Evolutionary conservation across 106 monocot genomes (phyloP), one percentile per base, ranked within the genome.

Genomic region (Alisma plantagoaquatica): DNA sequence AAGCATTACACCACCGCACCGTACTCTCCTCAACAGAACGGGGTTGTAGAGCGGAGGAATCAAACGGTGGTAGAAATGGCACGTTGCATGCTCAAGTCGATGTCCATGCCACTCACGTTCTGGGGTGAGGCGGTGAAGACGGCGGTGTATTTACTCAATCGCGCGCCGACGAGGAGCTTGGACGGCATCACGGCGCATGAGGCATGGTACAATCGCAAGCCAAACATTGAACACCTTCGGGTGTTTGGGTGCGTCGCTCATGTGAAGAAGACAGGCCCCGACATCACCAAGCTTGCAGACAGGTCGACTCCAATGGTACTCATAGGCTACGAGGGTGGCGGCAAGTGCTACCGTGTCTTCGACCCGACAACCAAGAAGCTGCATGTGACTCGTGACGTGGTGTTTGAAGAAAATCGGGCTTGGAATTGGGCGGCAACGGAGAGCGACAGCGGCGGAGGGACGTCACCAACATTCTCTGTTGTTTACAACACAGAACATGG

Each of bases 1-100:
- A 23, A 5, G 15, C 21, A 64, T 0, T 22, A 46, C 11, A 6
- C 30, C 1, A 72, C 72, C 0, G 57, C 58, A 2, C 44, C 64
- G 6, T 72, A 59, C 29, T 31, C 43, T 1, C 56, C 72, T 2
- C 57, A 64, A 49, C 44, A 72, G 21, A 72, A 72, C 29, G 72
- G 51, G 1, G 57, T 72, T 2, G 42, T 48, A 0, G 51, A 72
- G 29, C 53, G 56, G 9, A 57, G 53, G 35, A 64, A 72, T 31
- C 18, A 41, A 14, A 64, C 19, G 4, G 53, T 72, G 2, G 10
- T 64, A 6, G 29, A 64, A 3, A 44, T 65, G 62, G 70, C 44
- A 1, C 16, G 63, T 5, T 38, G 35, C 35, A 38, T 38, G 35
- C n/a, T n/a, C n/a, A n/a, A n/a, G n/a, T n/a, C n/a, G n/a, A n/a